Evolutionary conservation across 2,329 filamentous ascomycete species (phyloP).

Genomic region (Aspergillus nomiae): DNA sequence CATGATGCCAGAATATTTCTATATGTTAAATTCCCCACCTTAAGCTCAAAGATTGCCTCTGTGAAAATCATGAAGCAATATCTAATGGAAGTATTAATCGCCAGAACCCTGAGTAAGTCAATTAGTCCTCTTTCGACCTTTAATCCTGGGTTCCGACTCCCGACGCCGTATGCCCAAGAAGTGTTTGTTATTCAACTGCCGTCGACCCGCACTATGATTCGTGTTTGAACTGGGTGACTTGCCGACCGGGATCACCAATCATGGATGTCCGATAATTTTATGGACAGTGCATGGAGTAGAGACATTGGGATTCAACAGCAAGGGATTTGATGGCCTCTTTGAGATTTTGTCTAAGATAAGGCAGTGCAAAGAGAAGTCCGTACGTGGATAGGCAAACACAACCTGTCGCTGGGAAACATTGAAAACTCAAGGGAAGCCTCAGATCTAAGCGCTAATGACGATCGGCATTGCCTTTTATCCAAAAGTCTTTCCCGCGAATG

Average conservation of each 20-base stretch:
- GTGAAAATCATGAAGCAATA: not conserved
- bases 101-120: not conserved
- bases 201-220: not conserved
- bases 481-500: slow-evolving; percentile 5
- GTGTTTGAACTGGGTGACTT: not conserved
- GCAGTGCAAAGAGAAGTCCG: not conserved
- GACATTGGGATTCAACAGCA: not conserved
- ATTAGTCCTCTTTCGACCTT: not conserved
- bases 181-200: not conserved
- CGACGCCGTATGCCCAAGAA: not conserved
- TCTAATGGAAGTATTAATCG: not conserved
- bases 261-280: not conserved
- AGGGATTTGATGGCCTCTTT: not conserved
- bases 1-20: not conserved
- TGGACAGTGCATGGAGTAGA: not conserved
- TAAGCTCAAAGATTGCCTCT: not conserved
- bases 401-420: not conserved
- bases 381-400: not conserved
- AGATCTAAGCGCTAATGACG: slow-evolving; percentile 1
- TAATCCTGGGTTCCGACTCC: not conserved
- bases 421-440: not conserved
- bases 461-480: not conserved
- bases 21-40: not conserved
- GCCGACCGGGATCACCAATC: not conserved
- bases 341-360: not conserved